Base-by-base conservation (phyloP, 345 rosid genomes). In the Iberis pinnata region DNA sequence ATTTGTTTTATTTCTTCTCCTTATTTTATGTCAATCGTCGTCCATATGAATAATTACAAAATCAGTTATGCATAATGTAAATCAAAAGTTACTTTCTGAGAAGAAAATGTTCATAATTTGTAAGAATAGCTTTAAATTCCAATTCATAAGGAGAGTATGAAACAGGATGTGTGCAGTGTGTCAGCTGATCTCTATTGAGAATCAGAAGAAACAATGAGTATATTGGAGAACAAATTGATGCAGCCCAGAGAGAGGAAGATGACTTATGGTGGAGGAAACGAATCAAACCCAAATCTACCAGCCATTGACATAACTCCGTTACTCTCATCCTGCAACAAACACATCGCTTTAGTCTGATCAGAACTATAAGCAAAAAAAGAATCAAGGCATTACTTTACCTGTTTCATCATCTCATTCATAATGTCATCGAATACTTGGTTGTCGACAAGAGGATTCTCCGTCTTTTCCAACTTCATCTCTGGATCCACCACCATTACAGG, bases 351-450 rank as follows among this genome's bases (percentile, higher is more conserved):
- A 48, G 0, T 22, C 37, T 10, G 32, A 48, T 41, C 38, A 41
- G 33, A 2, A 26, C 38, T 38, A n/a, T n/a, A 39, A 14, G 8
- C 13, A 13, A 27, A 37, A 25, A 7, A 39, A 4, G 2, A 8
- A 33, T n/a, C n/a, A 57, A 17, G 25, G 31, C 22, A 18, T 8
- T 13, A 16, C 20, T 40, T 75, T 2, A 22, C 98, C 83, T 73
- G 76, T 65, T 81, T 85, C 60, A 78, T 64, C 83, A 79, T 72
- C 43, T 76, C 74, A 37, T 64, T 72, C 88, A 81, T 67, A 15
- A 92, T 70, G 44, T 82, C 95, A 54, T 84, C 95, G 53, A 87
- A 58, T 18, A 80, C 72, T 10, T 78, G 71, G 18, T 72, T 71
- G 20, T 80, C 77, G 19, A 54, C 44, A 52, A 73, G 68, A 33